phyloP scores from a whole-genome alignment of 495 filamentous ascomycete genomes.

The Aspergillus hancockii region DNA sequence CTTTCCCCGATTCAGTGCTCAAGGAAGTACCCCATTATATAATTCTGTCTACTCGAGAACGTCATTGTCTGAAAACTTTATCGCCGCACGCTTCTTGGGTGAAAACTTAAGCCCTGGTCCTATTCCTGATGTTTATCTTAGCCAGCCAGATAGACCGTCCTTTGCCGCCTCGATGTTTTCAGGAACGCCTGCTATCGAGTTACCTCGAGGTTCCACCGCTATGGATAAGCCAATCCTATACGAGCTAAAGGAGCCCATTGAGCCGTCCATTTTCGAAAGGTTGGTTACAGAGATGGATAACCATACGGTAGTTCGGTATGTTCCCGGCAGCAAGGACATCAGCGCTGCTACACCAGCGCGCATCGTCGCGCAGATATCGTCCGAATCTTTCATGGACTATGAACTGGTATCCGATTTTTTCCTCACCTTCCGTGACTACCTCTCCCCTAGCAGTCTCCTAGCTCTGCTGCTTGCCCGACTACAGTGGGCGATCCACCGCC shows the following conservation, averaged over 20 bases:
- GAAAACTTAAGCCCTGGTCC: constrained; percentile 25
- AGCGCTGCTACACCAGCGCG: constrained; percentile 88
- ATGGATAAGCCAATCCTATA: constrained; percentile 44
- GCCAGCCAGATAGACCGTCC: constrained; percentile 32
- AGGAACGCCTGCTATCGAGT: constrained; percentile 43
- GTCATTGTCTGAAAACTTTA: constrained; percentile 54
- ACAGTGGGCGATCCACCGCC: constrained; percentile 79
- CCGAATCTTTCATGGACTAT: constrained; percentile 93
- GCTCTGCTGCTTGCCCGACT: constrained; percentile 81
- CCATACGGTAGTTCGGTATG: constrained; percentile 82
- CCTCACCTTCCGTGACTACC: constrained; percentile 85
- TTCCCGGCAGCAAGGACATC: constrained; percentile 68
- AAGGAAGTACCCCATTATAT: constrained; percentile 77
- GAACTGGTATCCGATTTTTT: constrained; percentile 98
- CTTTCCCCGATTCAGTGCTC: constrained; percentile 75
- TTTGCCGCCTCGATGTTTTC: constrained; percentile 51
- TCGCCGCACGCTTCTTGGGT: constrained; percentile 46
- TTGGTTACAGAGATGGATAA: constrained; percentile 75
- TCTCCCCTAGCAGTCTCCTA: constrained; percentile 73
- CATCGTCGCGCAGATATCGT: constrained; percentile 96
- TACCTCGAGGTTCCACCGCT: constrained; percentile 30
- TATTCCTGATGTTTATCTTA: constrained; percentile 23
- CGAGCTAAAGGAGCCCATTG: constrained; percentile 48
- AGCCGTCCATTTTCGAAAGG: constrained; percentile 71
- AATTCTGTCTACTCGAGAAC: constrained; percentile 65